Conservation (phyloP, 2,329 filamentous ascomycete species). For the Elsinoe necatrix region DNA sequence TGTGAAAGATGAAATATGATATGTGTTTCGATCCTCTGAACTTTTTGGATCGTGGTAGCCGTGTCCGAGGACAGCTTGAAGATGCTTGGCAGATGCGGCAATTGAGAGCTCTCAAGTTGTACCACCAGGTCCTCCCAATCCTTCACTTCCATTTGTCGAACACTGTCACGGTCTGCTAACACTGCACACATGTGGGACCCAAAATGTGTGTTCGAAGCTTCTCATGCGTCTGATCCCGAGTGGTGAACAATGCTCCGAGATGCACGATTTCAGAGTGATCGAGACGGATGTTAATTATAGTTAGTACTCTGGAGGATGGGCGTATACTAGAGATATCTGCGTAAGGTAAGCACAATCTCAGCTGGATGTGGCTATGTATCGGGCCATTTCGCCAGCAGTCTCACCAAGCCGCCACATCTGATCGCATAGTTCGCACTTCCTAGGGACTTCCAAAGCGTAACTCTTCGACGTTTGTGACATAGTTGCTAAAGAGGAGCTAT, state of each 20-base stretch:
- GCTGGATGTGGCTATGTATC: neutral
- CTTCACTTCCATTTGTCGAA: too few relatives aligned
- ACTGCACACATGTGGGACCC: too few relatives aligned
- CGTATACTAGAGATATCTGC: neutral
- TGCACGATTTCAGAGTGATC: too few relatives aligned
- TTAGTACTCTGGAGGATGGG: too few relatives aligned
- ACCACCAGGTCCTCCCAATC: too few relatives aligned
- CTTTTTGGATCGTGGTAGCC: neutral
- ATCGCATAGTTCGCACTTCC: too few relatives aligned
- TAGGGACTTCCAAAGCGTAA: neutral
- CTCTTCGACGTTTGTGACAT: neutral
- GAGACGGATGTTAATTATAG: too few relatives aligned
- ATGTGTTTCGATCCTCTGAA: neutral
- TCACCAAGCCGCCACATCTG: neutral
- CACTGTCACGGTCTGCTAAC: too few relatives aligned
- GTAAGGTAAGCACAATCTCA: neutral
- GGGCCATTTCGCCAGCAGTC: neutral
- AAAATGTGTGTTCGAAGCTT: too few relatives aligned
- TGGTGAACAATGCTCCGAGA: too few relatives aligned
- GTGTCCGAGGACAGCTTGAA: neutral
- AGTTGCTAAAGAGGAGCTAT: neutral
- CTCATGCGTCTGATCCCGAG: too few relatives aligned
- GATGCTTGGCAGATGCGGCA: constrained; percentile 1
- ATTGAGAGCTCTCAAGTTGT: neutral
- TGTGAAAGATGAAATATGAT: neutral